Percentiles rank a stretch among this genome's conserved stretches.
Conservation (phyloP, 2,329 filamentous ascomycete genomes). For the Chaetothyriales sp. region DNA sequence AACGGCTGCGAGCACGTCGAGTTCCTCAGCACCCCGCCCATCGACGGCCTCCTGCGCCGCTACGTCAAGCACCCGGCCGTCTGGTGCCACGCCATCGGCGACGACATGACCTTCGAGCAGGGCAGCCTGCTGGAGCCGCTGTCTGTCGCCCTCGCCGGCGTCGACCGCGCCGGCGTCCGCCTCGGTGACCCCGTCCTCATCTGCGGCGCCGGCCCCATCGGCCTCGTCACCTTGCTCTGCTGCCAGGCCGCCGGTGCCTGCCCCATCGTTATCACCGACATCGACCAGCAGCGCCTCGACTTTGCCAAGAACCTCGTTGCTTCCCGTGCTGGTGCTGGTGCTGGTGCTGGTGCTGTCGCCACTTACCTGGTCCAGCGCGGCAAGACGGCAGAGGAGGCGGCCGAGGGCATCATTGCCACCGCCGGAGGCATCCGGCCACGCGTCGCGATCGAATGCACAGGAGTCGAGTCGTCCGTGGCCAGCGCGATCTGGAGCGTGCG, state of each 20-base stretch:
- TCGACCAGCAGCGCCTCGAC: conserved; percentile 66
- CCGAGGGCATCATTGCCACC: conserved; percentile 49
- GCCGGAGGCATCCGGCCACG: conserved; percentile 70
- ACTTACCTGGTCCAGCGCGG: conserved; percentile 44
- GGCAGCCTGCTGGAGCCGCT: conserved; percentile 83
- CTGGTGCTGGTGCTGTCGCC: conserved; percentile 35
- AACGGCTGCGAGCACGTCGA: conserved; percentile 78
- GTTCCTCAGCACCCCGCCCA: conserved; percentile 83
- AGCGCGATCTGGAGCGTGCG: conserved; percentile 78
- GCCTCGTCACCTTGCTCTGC: conserved; percentile 74
- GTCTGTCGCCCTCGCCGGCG: conserved; percentile 71
- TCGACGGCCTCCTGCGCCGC: conserved; percentile 70
- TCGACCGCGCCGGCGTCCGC: conserved; percentile 65
- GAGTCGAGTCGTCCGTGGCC: conserved; percentile 76
- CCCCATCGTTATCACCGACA: conserved; percentile 86
- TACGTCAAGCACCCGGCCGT: conserved; percentile 89
- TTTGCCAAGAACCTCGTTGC: conserved; percentile 79
- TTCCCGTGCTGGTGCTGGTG: conserved; percentile 27
- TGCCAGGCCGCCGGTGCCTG: conserved; percentile 73
- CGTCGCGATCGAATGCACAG: conserved; percentile 81
- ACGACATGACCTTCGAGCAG: conserved; percentile 74
- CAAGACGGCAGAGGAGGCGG: conserved; percentile 50
- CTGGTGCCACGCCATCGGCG: conserved; percentile 92
- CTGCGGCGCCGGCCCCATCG: conserved; percentile 88
- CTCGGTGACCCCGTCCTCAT: conserved; percentile 79